Evolutionary conservation across 2,329 filamentous ascomycete genomes (phyloP).

Genomic region (Xylaria sp.): DNA sequence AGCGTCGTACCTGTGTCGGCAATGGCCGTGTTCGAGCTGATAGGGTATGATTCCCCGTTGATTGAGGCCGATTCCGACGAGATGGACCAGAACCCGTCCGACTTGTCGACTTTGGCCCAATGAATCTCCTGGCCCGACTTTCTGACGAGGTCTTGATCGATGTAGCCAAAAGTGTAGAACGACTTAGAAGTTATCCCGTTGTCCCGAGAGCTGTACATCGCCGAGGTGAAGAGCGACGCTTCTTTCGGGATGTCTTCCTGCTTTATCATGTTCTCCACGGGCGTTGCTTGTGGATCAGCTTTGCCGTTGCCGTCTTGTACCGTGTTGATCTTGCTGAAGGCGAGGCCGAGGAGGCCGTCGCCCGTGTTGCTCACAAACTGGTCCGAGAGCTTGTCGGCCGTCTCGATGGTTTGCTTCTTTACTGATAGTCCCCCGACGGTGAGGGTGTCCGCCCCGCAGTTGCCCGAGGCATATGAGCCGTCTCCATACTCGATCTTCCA

Average conservation of each 20-base stretch:
- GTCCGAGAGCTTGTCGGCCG: conserved; percentile 68
- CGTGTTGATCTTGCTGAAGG: conserved; percentile 72
- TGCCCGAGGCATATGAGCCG: conserved; percentile 72
- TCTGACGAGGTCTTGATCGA: conserved; percentile 71
- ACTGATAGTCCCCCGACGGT: conserved; percentile 70
- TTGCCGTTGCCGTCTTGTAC: conserved; percentile 54
- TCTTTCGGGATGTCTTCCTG: conserved; percentile 58
- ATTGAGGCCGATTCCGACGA: conserved; percentile 66
- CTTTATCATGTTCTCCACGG: conserved; percentile 76
- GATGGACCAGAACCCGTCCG: conserved; percentile 76
- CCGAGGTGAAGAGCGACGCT: conserved; percentile 71
- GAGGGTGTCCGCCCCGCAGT: conserved; percentile 72
- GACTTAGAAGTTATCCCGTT: conserved; percentile 56
- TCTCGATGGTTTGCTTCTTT: conserved; percentile 71
- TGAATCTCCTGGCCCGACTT: conserved; percentile 64
- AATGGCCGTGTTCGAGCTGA: conserved; percentile 71
- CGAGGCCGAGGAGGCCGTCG: conserved; percentile 75
- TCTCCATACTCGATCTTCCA: conserved; percentile 79
- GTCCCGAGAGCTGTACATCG: conserved; percentile 68
- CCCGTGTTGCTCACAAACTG: conserved; percentile 67
- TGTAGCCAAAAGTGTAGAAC: conserved; percentile 80
- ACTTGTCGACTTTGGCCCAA: conserved; percentile 72
- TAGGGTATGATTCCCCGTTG: conserved; percentile 63
- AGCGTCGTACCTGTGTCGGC: conserved; percentile 79
- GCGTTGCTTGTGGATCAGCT: conserved; percentile 66